These are phyloP conservation scores for Gonium pectorale DNA, from an alignment of 139 green algal genomes.

Conservation along the genomic window DNA sequence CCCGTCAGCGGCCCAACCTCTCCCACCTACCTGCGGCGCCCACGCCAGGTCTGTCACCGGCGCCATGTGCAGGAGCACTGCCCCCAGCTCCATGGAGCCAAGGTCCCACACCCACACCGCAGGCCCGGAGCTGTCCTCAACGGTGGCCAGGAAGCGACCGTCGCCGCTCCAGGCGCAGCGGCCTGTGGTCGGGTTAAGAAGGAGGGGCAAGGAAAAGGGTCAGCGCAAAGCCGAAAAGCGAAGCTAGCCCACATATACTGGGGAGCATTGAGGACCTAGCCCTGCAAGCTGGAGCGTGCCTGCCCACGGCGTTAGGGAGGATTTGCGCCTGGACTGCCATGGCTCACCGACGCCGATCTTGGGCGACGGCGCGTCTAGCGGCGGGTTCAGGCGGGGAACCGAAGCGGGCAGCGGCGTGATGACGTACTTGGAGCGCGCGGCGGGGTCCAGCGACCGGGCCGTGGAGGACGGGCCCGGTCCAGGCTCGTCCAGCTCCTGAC, in stretches of 20 bases:
- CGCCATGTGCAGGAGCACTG: slow-evolving; percentile 76
- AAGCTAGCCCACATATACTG: neutral
- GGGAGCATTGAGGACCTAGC: neutral
- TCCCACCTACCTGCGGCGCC: slow-evolving; percentile 63
- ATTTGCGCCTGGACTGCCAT: no score
- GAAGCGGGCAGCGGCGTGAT: slow-evolving; percentile 68
- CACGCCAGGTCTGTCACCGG: slow-evolving; percentile 68
- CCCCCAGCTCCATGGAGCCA: slow-evolving; percentile 64
- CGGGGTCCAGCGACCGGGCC: neutral
- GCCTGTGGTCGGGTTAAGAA: neutral
- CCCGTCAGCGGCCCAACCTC: no score
- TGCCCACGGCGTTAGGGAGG: no score
- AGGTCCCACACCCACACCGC: slow-evolving; percentile 89
- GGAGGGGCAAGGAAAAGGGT: neutral
- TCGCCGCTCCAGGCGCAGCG: slow-evolving; percentile 72
- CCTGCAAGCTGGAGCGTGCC: no score
- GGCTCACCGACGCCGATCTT: slow-evolving; percentile 77
- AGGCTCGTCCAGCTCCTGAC: slow-evolving; percentile 30
- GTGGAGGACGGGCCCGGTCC: neutral
- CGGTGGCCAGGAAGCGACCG: slow-evolving; percentile 77
- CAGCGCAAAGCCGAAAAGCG: neutral
- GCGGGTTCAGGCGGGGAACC: slow-evolving; percentile 54
- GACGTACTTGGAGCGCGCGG: slow-evolving; percentile 64
- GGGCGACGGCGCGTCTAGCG: slow-evolving; percentile 72
- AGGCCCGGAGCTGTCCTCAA: slow-evolving; percentile 79